phyloP scores from a whole-genome alignment of 495 filamentous ascomycete species.

The Staphylotrichum longicolle region DNA sequence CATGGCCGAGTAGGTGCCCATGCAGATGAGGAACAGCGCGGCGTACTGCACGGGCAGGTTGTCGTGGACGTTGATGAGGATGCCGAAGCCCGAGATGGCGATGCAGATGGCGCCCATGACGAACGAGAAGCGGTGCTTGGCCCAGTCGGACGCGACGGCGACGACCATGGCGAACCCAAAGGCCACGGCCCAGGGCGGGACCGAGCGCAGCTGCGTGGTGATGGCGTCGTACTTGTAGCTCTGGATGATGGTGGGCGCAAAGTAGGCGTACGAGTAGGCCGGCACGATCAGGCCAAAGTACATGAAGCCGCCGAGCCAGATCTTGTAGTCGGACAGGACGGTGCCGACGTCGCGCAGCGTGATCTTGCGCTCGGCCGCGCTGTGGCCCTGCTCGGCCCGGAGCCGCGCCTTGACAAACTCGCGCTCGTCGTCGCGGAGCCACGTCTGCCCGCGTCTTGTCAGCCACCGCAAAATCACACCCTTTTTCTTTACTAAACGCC shows the following conservation, averaged over 20 bases:
- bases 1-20: conserved; percentile 67
- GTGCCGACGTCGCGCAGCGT: conserved; percentile 60
- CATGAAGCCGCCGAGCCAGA: conserved; percentile 78
- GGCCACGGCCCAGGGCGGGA: conserved; percentile 83
- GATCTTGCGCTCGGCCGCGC: conserved; percentile 64
- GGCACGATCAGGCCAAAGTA: conserved; percentile 88
- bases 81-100: conserved; percentile 66
- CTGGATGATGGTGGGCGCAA: conserved; percentile 73
- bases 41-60: conserved; percentile 63
- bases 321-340: conserved; percentile 74
- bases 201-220: conserved; percentile 73
- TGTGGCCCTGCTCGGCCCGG: conserved; percentile 67
- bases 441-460: conserved; percentile 31
- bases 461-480: not conserved
- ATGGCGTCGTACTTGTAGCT: conserved; percentile 65
- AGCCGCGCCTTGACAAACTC: conserved; percentile 71
- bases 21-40: conserved; percentile 70
- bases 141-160: conserved; percentile 64
- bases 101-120: conserved; percentile 62
- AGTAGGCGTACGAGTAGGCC: conserved; percentile 69
- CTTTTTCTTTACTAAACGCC: too few relatives aligned
- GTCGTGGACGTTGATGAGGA: conserved; percentile 61
- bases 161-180: conserved; percentile 75
- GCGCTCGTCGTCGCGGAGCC: conserved; percentile 73
- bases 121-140: conserved; percentile 74